Evolutionary conservation across 352 stramenopile genomes (phyloP), one percentile per base, ranked within the genome.

Genomic region (Phytophthora cajani): DNA sequence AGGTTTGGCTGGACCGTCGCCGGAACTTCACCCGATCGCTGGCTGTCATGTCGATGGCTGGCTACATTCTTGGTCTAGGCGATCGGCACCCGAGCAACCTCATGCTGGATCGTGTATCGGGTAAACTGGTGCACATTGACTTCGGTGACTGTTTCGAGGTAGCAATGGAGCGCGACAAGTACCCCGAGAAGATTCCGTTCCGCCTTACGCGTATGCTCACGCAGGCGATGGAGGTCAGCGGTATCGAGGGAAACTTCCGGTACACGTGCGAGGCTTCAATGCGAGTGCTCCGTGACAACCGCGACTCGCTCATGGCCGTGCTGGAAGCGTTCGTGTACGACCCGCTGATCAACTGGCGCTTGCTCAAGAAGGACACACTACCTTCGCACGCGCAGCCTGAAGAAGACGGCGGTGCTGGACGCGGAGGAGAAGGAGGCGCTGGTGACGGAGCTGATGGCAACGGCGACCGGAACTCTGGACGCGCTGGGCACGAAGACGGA

Each of bases 261-360:
- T 98, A 94, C 72, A 99, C 98, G 33, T 99, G 97, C 67, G 98
- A 99, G 81, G 85, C 85, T 84, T 99, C 60, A 21, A 99, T 99
- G 98, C 83, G 90, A 49, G 97, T 99, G 40, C 78, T 99, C 63
- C 91, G 98, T 61, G 94, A 99, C 67, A 99, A 99, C 79, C 86
- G 97, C 32, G 98, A 99, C 85, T 98, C 90, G 52, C 81, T 99
- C 5, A 98, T 99, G 82, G 97, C 98, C 17, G 99, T 99, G 88
- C 87, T 99, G 3, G 98, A 99, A 80, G 98, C 98, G 21, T 99
- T 99, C 79, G 98, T 99, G 57, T 98, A 99, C 71, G 98, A 99
- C 86, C 98, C 98, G 30, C 84, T 99, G 1, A 99, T 99, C 72
- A 99, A 97, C 65, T 99, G 98, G 98, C 91, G 98, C 71, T 80